Conservation (phyloP, 371 early-diverging fungal genomes). For the Syncephalastrum sp. region DNA sequence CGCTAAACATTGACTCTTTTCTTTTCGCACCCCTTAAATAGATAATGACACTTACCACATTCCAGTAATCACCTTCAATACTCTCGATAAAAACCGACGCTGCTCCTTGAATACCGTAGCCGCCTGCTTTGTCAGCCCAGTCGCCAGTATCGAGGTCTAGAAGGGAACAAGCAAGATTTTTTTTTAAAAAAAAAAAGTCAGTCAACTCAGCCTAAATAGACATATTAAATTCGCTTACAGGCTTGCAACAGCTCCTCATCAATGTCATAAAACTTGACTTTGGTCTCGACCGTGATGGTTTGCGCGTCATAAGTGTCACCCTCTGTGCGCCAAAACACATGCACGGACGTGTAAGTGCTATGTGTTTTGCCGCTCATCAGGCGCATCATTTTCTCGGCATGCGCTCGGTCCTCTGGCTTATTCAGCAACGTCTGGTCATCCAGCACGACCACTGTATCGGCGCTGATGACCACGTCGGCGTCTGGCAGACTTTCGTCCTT, state of each 20-base stretch:
- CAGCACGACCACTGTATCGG: slow-evolving; percentile 79
- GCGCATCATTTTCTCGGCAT: slow-evolving; percentile 59
- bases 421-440: slow-evolving; percentile 51
- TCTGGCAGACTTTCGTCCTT: slow-evolving; percentile 26
- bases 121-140: slow-evolving; percentile 80
- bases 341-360: slow-evolving; percentile 66
- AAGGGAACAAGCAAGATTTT: slow-evolving; percentile 10
- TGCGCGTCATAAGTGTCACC: slow-evolving; percentile 17
- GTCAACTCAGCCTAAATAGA: slow-evolving; percentile 8
- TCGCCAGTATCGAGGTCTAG: slow-evolving; percentile 46
- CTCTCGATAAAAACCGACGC: slow-evolving; percentile 71
- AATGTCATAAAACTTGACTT: slow-evolving; percentile 37
- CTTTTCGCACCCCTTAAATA: no score
- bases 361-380: slow-evolving; percentile 60
- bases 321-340: slow-evolving; percentile 35
- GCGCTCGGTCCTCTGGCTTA: slow-evolving; percentile 53
- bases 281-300: slow-evolving; percentile 49
- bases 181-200: slow-evolving; percentile 13
- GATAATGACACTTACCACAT: slow-evolving; percentile 50
- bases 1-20: no score
- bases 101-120: slow-evolving; percentile 82
- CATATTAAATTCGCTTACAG: slow-evolving; percentile 57
- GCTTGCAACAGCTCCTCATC: slow-evolving; percentile 49
- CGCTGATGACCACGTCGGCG: slow-evolving; percentile 71
- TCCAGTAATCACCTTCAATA: slow-evolving; percentile 79